These are phyloP conservation scores for Moricandia moricandioides DNA, from an alignment of 345 rosid genomes.

Conservation along the genomic window DNA sequence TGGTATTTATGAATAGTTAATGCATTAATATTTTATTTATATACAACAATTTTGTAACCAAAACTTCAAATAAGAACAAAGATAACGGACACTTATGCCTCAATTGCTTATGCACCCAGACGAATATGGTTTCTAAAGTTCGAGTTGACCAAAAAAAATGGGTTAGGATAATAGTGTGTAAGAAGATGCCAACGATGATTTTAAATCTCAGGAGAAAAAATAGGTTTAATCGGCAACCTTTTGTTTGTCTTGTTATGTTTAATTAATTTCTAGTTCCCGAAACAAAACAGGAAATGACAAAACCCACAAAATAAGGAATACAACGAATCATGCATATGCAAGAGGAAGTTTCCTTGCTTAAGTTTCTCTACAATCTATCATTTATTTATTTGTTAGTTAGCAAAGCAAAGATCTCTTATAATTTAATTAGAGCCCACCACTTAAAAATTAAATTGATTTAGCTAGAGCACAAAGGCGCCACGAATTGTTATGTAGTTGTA, in stretches of 20 bases:
- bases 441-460: background rate
- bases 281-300: conserved; percentile 6
- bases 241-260: background rate
- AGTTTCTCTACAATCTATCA: background rate
- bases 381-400: background rate
- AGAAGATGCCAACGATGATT: background rate
- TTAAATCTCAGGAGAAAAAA: background rate
- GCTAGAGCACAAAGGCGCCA: background rate
- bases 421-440: conserved; percentile 8
- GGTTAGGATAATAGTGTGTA: background rate
- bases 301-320: conserved; percentile 5
- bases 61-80: background rate
- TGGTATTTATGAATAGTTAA: too few relatives aligned
- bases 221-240: background rate
- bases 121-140: conserved; percentile 15
- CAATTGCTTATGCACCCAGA: conserved; percentile 4
- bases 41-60: background rate
- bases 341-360: conserved; percentile 15
- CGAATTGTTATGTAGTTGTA: background rate
- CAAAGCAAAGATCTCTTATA: background rate
- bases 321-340: conserved; percentile 1
- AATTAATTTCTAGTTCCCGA: background rate
- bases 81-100: conserved; percentile 15
- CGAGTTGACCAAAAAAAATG: conserved; percentile 13
- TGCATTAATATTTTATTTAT: too few relatives aligned